Conservation (phyloP, 257 asterid species). For the Rubia yunnanensis region DNA sequence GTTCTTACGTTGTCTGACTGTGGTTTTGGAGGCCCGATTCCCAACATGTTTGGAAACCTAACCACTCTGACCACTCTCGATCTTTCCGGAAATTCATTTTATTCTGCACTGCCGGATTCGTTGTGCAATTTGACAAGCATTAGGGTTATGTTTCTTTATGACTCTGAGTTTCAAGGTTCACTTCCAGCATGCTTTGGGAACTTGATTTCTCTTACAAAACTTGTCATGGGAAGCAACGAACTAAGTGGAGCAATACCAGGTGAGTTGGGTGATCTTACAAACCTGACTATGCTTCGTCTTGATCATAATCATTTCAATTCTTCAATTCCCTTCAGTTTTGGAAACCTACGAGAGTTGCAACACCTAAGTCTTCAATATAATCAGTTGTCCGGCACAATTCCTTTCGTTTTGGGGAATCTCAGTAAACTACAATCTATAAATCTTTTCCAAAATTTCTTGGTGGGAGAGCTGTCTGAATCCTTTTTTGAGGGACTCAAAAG, state of each 20-base stretch:
- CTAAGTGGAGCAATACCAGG: neutral
- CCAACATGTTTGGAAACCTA: neutral
- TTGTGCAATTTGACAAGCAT: neutral
- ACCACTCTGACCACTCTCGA: neutral
- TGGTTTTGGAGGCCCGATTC: neutral
- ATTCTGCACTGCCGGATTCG: neutral
- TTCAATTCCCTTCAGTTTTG: neutral
- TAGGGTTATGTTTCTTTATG: neutral
- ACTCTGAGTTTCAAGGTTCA: neutral
- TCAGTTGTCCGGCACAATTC: neutral
- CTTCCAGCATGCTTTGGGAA: neutral
- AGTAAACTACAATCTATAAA: no score
- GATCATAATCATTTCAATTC: no score
- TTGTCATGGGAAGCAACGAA: neutral
- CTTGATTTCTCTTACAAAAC: neutral
- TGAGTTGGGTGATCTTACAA: constrained; percentile 11
- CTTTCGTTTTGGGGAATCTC: neutral
- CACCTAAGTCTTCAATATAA: neutral
- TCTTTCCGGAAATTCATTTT: neutral
- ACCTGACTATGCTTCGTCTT: neutral
- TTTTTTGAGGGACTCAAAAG: neutral
- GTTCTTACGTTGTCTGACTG: neutral
- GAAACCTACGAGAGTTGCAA: constrained; percentile 1
- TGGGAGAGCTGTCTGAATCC: no score
- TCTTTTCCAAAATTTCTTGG: neutral